Evolutionary conservation across 164 flowering plant genomes (phyloP), one percentile per base, ranked within the genome.

Genomic region (Umbellularia californica): DNA sequence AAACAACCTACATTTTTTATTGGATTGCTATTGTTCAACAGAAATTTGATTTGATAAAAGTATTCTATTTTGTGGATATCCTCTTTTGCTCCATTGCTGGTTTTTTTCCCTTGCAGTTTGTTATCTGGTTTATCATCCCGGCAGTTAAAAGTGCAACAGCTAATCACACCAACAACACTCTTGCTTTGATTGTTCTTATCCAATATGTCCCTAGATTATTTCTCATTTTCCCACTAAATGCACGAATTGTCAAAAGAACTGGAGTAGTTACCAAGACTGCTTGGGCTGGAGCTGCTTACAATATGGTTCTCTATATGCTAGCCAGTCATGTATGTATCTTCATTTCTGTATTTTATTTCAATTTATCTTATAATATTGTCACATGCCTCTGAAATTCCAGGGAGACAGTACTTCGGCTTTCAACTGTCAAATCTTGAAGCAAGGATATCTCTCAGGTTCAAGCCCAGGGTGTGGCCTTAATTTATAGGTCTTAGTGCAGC

Each of bases 271-370:
- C 98, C 5, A 89, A 86, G 77, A 88, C 97, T 74, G 92, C 97
- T 73, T 93, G 97, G 97, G 89, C 93, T 2, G 98, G 97, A 77
- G 97, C 98, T 75, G 93, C 87, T 0, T 95, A 93, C 79, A 95
- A 95, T 85, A 88, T 95, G 50, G 77, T 93, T 3, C 90, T 90
- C 23, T 91, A 79, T 85, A 86, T 93, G 85, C 83, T 95, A 30
- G 95, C 97, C 51, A 90, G 97, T 73, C 97, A 95, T 83, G 98
- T 92, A 83, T 74, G 86, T 70, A 47, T 28, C 11, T 58, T 72
- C 2, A n/a, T 25, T 58, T 28, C 41, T 25, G 14, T 19, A 19
- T 69, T 2, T 24, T 62, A 19, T n/a, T 20, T 3, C 64, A 60
- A 23, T 17, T 60, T 60, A 23, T 60, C 23, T 9, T 60, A 60